Conservation (phyloP, 148 eudicot genomes). For the Persicaria tinctoria region DNA sequence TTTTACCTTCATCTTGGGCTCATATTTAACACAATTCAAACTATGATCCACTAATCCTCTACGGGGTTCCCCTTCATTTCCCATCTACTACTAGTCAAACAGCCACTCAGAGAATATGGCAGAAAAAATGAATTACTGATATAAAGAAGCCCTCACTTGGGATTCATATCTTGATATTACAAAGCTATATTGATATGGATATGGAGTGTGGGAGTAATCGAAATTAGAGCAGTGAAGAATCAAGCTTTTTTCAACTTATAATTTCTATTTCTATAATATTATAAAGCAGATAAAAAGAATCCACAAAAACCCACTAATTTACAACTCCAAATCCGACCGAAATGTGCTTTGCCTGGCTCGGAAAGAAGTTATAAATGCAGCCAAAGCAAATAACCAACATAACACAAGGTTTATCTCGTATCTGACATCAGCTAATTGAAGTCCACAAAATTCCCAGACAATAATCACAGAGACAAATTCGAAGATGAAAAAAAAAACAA, state of each 20-base stretch:
- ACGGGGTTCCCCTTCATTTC: background rate
- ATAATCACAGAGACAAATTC: background rate
- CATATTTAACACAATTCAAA: background rate
- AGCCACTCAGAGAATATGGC: background rate
- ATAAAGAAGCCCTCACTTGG: too few species aligned
- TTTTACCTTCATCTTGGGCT: background rate
- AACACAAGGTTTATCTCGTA: too few species aligned
- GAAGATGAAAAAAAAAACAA: background rate
- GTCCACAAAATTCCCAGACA: background rate
- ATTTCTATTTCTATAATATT: background rate
- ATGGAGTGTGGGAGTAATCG: too few species aligned
- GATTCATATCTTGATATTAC: too few species aligned
- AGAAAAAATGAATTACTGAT: background rate
- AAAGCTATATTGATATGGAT: background rate
- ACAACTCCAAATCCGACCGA: slow-evolving; percentile 1
- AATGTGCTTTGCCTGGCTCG: background rate
- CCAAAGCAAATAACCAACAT: too few species aligned
- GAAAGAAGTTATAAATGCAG: background rate
- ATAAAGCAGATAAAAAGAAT: background rate
- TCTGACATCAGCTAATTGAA: background rate
- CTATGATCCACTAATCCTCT: background rate
- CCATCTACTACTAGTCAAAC: background rate
- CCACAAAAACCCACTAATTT: background rate
- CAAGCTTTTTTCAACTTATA: background rate
- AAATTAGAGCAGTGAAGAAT: background rate